phyloP scores from a whole-genome alignment of 2,329 filamentous ascomycete species.

The Phialemoniopsis sp. region DNA sequence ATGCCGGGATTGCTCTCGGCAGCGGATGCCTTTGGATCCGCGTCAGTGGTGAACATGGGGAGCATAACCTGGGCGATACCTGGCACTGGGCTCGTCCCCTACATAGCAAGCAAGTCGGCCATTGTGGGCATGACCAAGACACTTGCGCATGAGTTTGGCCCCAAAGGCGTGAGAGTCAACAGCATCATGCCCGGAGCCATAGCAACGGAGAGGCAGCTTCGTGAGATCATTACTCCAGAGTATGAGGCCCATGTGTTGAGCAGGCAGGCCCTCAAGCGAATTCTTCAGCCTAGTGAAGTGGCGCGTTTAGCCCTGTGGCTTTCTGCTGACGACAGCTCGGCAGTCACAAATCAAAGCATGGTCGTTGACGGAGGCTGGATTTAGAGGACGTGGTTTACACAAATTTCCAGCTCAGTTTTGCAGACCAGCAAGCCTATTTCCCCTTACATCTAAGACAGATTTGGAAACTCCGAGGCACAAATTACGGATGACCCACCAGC shows the following conservation, averaged over 20 bases:
- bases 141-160: slow-evolving; percentile 30
- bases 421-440: no score
- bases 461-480: no score
- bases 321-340: slow-evolving; percentile 40
- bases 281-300: slow-evolving; percentile 36
- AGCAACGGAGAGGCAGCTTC: slow-evolving; percentile 37
- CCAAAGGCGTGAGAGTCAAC: slow-evolving; percentile 34
- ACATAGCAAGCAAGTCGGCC: slow-evolving; percentile 32
- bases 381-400: no score
- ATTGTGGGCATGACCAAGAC: slow-evolving; percentile 31
- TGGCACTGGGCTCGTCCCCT: slow-evolving; percentile 21
- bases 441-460: no score
- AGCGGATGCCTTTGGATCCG: no score
- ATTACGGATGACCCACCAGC: no score
- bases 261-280: slow-evolving; percentile 35
- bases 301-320: slow-evolving; percentile 41
- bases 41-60: slow-evolving; percentile 35
- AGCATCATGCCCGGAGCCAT: slow-evolving; percentile 45
- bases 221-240: slow-evolving; percentile 37
- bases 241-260: slow-evolving; percentile 28
- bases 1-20: slow-evolving; percentile 23
- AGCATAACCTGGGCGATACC: slow-evolving; percentile 32
- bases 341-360: slow-evolving; percentile 37
- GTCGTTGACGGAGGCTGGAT: slow-evolving; percentile 30
- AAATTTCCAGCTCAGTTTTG: no score